Evolutionary conservation across 768 basidiomycete species (phyloP), one percentile per base, ranked within the genome.

Genomic region (Lactarius quietus): DNA sequence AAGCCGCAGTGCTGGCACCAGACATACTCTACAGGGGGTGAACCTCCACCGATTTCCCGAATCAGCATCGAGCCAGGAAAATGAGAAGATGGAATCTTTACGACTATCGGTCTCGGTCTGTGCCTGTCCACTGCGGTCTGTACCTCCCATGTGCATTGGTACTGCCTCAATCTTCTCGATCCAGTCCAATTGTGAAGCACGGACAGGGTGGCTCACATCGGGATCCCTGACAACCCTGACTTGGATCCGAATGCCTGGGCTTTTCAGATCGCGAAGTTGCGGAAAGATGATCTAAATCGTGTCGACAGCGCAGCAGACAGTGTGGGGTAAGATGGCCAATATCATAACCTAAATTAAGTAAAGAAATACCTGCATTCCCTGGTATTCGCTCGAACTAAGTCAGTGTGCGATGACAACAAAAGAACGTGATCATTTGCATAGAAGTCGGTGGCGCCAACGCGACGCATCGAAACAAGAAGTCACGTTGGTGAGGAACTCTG

Each of bases 111-210:
- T 39, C 15, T 36, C 43, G 23, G 55, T n/a, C 20, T 45, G 54
- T 23, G 33, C 23, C 12, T 31, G 31, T 26, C 61, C 14, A 7
- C 39, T 35, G 53, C 23, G 17, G 51, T 6, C 56, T 31, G 15
- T 56, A 48, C 36, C 53, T 45, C 31, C 57, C 60, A 66, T 48
- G 51, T 57, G 61, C 65, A 29, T 23, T 6, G 38, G 53, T 36
- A 26, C 20, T 14, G 17, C n/a, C 36, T 35, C 3, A 51, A 28
- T 61, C 48, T 56, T 31, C 41, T 61, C 18, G 41, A 26, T 23
- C 26, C 3, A 36, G 43, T n/a, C 28, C n/a, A 28, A n/a, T 51
- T 57, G 28, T 23, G 57, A 53, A 38, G 38, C 18, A 26, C n/a
- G 26, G n/a, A 8, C 7, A 59, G 26, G 10, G 26, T 31, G 14